phyloP scores from a whole-genome alignment of 441 rosid genomes.

The Syzygium syzygioides region DNA sequence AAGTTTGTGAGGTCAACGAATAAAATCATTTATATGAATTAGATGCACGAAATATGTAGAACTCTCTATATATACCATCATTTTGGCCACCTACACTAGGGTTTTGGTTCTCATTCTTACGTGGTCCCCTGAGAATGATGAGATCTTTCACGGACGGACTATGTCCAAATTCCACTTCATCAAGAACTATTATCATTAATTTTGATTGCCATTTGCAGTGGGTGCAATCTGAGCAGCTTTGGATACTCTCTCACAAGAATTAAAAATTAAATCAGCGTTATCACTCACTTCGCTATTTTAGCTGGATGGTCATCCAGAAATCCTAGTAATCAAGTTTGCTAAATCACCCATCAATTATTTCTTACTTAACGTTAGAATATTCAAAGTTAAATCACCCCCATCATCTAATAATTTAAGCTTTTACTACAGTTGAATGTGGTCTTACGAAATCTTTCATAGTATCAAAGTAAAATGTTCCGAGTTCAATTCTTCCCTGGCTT shows the following conservation, averaged over 20 bases:
- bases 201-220: background rate
- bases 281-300: background rate
- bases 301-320: background rate
- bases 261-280: background rate
- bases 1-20: background rate
- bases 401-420: background rate
- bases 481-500: background rate
- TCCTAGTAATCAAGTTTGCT: background rate
- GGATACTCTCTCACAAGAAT: background rate
- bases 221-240: background rate
- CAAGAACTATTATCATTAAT: background rate
- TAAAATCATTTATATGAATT: background rate
- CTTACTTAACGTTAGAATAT: background rate
- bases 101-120: background rate
- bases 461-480: accelerated
- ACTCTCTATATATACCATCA: background rate
- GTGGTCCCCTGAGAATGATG: background rate
- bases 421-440: accelerated
- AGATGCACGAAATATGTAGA: background rate
- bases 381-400: background rate
- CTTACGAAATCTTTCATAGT: accelerated
- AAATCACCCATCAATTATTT: background rate
- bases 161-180: background rate
- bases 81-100: background rate
- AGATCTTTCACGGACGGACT: background rate